Conservation (phyloP, 208 protist genomes). For the Leishmania aethiopica region DNA sequence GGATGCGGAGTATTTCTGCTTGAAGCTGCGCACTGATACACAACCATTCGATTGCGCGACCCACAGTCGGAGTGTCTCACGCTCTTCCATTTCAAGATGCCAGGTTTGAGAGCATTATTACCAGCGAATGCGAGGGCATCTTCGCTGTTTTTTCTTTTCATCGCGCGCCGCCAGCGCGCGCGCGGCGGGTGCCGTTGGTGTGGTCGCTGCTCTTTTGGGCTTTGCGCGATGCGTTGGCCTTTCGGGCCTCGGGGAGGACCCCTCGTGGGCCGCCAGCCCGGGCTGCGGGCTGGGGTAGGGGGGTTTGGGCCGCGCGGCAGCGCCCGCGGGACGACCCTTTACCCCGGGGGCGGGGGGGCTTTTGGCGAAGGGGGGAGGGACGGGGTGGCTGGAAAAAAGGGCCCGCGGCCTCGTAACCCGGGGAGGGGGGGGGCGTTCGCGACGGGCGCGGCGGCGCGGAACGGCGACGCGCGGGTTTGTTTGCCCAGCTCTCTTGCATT, state of each 20-base stretch:
- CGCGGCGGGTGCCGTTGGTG: background rate
- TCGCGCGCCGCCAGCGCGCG: background rate
- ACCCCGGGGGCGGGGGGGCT: background rate
- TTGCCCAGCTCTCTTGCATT: background rate
- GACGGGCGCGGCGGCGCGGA: too few relatives aligned
- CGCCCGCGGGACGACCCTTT: background rate
- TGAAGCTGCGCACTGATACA: background rate
- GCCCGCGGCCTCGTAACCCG: background rate
- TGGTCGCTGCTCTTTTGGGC: background rate
- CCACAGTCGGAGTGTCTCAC: background rate
- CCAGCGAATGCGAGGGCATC: background rate
- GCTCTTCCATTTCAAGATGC: background rate
- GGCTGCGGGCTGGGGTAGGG: background rate
- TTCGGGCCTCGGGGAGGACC: background rate
- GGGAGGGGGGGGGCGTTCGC: background rate
- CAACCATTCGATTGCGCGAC: background rate
- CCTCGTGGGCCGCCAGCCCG: background rate
- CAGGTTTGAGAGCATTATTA: background rate
- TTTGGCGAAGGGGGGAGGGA: too few relatives aligned
- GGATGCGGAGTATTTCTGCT: background rate
- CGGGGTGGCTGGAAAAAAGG: background rate
- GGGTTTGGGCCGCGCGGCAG: rapidly evolving
- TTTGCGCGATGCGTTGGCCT: background rate
- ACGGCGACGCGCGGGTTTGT: background rate
- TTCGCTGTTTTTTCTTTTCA: background rate